These are phyloP conservation scores for Taphrina confusa DNA, from an alignment of 1,139 yeast genomes.

Conservation along the genomic window DNA sequence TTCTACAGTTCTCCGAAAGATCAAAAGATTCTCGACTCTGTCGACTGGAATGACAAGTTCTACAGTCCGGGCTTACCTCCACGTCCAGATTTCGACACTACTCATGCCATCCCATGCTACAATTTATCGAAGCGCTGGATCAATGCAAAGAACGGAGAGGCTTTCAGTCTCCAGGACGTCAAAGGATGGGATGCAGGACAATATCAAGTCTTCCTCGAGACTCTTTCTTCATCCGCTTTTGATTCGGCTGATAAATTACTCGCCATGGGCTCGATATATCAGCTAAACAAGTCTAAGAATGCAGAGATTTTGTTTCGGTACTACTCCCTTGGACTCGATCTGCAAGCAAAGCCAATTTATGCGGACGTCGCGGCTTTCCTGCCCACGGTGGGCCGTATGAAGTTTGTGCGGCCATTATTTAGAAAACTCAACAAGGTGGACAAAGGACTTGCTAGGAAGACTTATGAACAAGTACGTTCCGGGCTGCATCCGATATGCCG, in stretches of 20 bases:
- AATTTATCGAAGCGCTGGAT: slow-evolving; percentile 68
- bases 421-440: slow-evolving; percentile 65
- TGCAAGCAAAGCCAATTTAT: slow-evolving; percentile 45
- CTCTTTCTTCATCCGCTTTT: slow-evolving; percentile 52
- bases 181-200: slow-evolving; percentile 68
- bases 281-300: slow-evolving; percentile 58
- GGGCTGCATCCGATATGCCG: slow-evolving; percentile 85
- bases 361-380: slow-evolving; percentile 71
- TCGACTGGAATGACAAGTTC: slow-evolving; percentile 87
- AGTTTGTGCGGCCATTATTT: slow-evolving; percentile 86
- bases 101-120: slow-evolving; percentile 72
- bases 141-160: slow-evolving; percentile 42
- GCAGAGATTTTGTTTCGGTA: slow-evolving; percentile 82
- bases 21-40: slow-evolving; percentile 57
- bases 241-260: slow-evolving; percentile 49
- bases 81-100: slow-evolving; percentile 70
- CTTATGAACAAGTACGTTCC: slow-evolving; percentile 60
- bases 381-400: slow-evolving; percentile 92
- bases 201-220: slow-evolving; percentile 73
- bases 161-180: slow-evolving; percentile 53
- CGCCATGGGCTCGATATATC: slow-evolving; percentile 53
- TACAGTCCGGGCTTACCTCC: slow-evolving; percentile 85
- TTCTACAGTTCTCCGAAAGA: slow-evolving; percentile 46
- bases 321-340: slow-evolving; percentile 55
- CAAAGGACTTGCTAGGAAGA: slow-evolving; percentile 62